Base-by-base conservation (phyloP, 2,329 filamentous ascomycete species). In the Neofusicoccum umdonicola region DNA sequence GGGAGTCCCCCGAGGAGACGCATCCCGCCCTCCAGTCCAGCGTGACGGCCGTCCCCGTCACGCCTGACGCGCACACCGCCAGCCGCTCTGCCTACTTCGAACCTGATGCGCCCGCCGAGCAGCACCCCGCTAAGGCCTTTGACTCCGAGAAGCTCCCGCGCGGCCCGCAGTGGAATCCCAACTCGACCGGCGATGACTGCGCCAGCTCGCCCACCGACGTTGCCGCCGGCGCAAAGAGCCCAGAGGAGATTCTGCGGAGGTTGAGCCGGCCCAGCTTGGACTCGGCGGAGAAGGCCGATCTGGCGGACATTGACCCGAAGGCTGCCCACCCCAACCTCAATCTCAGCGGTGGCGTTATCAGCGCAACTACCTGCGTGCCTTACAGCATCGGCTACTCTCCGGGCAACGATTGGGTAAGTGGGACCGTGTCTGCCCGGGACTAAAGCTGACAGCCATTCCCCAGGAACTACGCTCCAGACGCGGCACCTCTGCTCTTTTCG, bases 401-500 rank as follows among this genome's bases (percentile, higher is more conserved):
- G 22, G 81, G 82, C 15, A 79, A 80, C 22, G 82, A 86, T 67
- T 89, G 86, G 86, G 83, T 85, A 78, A 67, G 80, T 70, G 15
- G 17, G 19, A 44, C 6, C 8, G 8, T 34, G 3, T 8, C 11
- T 11, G 17, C n/a, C 2, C 13, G 4, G 2, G 22, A 11, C 9
- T 9, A 22, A 15, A 51, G 63, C 62, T 44, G 9, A 65, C 31
- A 41, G 19, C 11, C 2, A 13, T 12, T 42, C 12, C 13, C 34
- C 69, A 94, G 91, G 87, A 91, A 73, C 81, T 97, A 63, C 87
- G 87, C 70, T 83, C 88, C 66, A 90, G 93, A 31, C 90, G 90
- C 66, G 94, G 94, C 63, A 94, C 93, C 65, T 97, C 94, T 12
- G 93, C 94, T 15, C 85, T 98, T 39, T 96, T 96, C 78, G 93